phyloP scores from a whole-genome alignment of 345 rosid genomes.

The Brassica cretica region DNA sequence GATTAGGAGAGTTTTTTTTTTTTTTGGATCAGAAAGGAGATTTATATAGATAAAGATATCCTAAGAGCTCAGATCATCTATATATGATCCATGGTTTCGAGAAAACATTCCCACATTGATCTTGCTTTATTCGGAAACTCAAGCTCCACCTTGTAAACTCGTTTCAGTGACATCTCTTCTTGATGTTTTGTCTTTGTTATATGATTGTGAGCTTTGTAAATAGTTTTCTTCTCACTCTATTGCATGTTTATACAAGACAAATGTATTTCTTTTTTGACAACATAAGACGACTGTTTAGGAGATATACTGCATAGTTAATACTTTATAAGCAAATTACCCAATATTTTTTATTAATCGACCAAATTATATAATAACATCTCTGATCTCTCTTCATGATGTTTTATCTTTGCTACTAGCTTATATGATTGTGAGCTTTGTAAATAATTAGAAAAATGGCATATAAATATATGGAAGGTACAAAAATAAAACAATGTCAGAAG shows the following conservation, averaged over 20 bases:
- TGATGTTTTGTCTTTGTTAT: background rate
- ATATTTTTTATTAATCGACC: no score
- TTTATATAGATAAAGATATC: background rate
- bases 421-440: no score
- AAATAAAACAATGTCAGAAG: constrained; percentile 30
- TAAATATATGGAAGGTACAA: no score
- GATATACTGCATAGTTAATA: background rate
- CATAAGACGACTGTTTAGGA: background rate
- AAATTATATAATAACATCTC: no score
- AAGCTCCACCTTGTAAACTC: background rate
- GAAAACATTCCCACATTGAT: background rate
- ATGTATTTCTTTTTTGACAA: background rate
- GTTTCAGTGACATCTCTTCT: background rate
- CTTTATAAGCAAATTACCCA: no score
- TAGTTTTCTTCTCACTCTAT: background rate
- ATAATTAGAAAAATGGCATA: no score
- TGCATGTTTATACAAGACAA: no score
- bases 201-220: background rate
- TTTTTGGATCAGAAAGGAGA: background rate
- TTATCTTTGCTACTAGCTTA: no score
- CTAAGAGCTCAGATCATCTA: background rate
- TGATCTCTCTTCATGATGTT: no score
- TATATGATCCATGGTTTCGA: background rate
- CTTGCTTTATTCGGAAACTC: background rate
- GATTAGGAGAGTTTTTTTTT: background rate